Base-by-base conservation (phyloP, 495 filamentous ascomycete genomes). In the Friedmanniomyces endolithicus region DNA sequence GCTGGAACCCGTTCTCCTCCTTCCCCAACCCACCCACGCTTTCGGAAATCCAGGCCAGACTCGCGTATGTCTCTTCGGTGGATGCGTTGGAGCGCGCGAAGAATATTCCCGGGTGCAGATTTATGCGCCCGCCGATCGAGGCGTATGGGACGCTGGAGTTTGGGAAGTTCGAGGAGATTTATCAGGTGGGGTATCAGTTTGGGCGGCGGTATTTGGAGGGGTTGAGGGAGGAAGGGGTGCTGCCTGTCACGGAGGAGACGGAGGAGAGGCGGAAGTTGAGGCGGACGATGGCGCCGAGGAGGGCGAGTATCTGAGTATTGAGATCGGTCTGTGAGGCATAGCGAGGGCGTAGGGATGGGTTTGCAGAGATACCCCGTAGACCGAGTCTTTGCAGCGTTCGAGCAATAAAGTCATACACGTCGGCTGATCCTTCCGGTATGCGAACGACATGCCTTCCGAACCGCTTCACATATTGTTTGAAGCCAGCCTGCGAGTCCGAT, bases 101-200 rank as follows among this genome's bases (percentile, higher is more conserved):
- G 72, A 81, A 73, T 11, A 86, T 80, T 55, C 77, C 85, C 0
- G 94, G 92, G 6, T 95, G 89, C 66, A 70, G 90, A 22, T 99
- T 97, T 65, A 92, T 97, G 86, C 78, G 92, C 6, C 94, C 94
- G 24, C 92, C 92, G 2, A 85, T 99, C 52, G 94, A 97, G 63
- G 75, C 79, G 6, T 97, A 94, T 55, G 92, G 89, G 0, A 99
- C 92, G 8, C 70, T 99, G 49, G 94, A 97, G 43, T 99, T 99
- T 73, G 86, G 79, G 50, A 95, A 89, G 67, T 97, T 99, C 69
- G 89, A 95, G 57, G 92, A 97, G 73, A 96, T 99, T 55, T 95
- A 90, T 64, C 73, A 82, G 62, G 74, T 95, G 1, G 94, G 92
- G 2, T 95, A 94, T 67, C 71, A 77, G 31, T 97, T 82, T 71